Evolutionary conservation across 2,329 filamentous ascomycete species (phyloP).

Genomic region (Sporothrix globosa): DNA sequence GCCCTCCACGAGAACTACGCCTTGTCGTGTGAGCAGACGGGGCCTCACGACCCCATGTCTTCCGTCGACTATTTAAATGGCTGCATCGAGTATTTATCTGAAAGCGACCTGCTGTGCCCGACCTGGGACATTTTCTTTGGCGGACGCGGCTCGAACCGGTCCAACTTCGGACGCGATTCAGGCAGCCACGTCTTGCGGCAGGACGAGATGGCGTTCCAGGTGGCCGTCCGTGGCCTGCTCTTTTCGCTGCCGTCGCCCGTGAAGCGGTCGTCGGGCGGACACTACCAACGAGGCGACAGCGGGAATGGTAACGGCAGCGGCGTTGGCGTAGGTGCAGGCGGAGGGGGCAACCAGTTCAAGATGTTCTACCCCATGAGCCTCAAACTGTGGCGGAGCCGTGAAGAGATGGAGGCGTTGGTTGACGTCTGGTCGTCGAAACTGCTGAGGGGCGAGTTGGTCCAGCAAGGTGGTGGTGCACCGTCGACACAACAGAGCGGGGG

Average conservation of each 20-base stretch:
- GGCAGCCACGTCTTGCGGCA: conserved; percentile 79
- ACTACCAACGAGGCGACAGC: conserved; percentile 35
- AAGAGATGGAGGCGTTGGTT: conserved; percentile 76
- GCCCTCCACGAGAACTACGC: conserved; percentile 74
- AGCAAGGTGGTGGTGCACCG: conserved; percentile 41
- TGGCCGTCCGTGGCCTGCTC: conserved; percentile 81
- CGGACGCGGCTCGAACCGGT: conserved; percentile 48
- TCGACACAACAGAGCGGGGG: conserved; percentile 47
- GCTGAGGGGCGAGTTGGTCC: conserved; percentile 61
- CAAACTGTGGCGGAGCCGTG: conserved; percentile 79
- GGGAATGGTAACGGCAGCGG: conserved; percentile 34
- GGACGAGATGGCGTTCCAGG: conserved; percentile 92
- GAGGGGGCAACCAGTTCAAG: conserved; percentile 68
- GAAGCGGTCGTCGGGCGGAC: conserved; percentile 65
- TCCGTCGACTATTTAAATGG: conserved; percentile 78
- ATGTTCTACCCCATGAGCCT: conserved; percentile 92
- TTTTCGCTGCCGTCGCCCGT: conserved; percentile 87
- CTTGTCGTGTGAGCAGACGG: conserved; percentile 71
- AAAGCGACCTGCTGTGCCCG: conserved; percentile 81
- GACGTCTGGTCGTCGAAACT: conserved; percentile 68
- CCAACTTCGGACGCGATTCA: conserved; percentile 56
- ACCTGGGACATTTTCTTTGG: conserved; percentile 71
- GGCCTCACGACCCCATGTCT: conserved; percentile 55
- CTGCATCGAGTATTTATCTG: conserved; percentile 86
- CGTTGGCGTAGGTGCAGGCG: conserved; percentile 44